These are phyloP conservation scores for Diversispora epigaea DNA, from an alignment of 192 early-diverging fungal species.

Conservation along the genomic window DNA sequence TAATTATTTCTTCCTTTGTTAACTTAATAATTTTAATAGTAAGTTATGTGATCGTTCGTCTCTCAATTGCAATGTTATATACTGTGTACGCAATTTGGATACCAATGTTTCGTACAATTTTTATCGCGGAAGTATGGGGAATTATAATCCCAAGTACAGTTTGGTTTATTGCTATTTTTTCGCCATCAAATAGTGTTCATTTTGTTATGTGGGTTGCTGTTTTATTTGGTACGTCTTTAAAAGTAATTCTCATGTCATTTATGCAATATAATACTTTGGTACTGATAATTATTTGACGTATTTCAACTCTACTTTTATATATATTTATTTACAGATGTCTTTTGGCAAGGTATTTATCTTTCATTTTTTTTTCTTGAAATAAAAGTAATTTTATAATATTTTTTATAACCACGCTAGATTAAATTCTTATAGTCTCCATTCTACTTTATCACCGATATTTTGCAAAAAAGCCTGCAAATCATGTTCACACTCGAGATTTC, in stretches of 20 bases:
- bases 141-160: constrained; percentile 19
- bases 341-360: no score
- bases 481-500: background rate
- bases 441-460: background rate
- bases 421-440: background rate
- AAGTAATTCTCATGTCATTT: no score
- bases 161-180: constrained; percentile 13
- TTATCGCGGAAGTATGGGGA: constrained; percentile 16
- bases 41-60: constrained; percentile 3
- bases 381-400: background rate
- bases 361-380: background rate
- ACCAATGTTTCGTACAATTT: constrained; percentile 20
- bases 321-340: no score
- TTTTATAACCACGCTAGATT: background rate
- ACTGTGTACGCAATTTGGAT: background rate
- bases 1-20: background rate
- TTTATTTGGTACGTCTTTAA: constrained; percentile 9
- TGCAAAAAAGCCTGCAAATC: background rate
- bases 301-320: no score
- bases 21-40: background rate
- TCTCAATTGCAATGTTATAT: background rate
- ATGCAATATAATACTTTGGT: no score
- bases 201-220: background rate
- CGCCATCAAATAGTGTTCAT: background rate
- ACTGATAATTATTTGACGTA: no score